A percentile compares a stretch with the other conserved stretches of the same genome.
Conservation (phyloP, 108 stramenopile species). For the Nitzschia putrida region DNA sequence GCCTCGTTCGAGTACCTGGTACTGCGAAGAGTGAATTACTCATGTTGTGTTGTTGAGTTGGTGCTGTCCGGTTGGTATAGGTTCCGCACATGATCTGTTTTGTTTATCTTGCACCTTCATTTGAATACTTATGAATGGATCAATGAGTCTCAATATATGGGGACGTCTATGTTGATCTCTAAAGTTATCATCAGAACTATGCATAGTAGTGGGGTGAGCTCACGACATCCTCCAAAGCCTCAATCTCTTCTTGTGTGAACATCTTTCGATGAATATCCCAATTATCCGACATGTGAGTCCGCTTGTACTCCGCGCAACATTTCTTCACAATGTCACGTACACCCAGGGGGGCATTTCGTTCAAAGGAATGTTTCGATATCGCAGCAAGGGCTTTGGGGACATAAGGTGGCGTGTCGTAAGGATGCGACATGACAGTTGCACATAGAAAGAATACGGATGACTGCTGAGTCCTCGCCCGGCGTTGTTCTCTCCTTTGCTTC, state of each 20-base stretch:
- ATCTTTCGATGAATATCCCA: slow-evolving; percentile 81
- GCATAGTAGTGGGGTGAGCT: slow-evolving; percentile 91
- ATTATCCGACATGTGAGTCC: slow-evolving; percentile 88
- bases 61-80: no score
- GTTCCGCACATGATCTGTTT: no score
- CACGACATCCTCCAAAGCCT: slow-evolving; percentile 87
- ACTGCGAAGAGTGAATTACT: no score
- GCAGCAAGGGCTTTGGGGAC: slow-evolving; percentile 81
- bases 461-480: slow-evolving; percentile 69
- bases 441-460: slow-evolving; percentile 81
- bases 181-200: slow-evolving; percentile 18
- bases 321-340: slow-evolving; percentile 90
- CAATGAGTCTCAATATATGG: no score
- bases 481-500: slow-evolving; percentile 52
- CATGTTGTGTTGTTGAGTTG: no score
- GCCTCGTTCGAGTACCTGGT: no score
- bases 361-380: slow-evolving; percentile 89
- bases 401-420: slow-evolving; percentile 84
- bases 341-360: slow-evolving; percentile 72
- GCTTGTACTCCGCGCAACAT: slow-evolving; percentile 85
- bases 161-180: no score
- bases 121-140: no score
- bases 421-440: slow-evolving; percentile 74
- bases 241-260: slow-evolving; percentile 83
- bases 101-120: no score